A percentile compares a stretch with the other conserved stretches of the same genome.
These are phyloP conservation scores for Passiflora organensis DNA, from an alignment of 345 rosid genomes.

Conservation along the genomic window DNA sequence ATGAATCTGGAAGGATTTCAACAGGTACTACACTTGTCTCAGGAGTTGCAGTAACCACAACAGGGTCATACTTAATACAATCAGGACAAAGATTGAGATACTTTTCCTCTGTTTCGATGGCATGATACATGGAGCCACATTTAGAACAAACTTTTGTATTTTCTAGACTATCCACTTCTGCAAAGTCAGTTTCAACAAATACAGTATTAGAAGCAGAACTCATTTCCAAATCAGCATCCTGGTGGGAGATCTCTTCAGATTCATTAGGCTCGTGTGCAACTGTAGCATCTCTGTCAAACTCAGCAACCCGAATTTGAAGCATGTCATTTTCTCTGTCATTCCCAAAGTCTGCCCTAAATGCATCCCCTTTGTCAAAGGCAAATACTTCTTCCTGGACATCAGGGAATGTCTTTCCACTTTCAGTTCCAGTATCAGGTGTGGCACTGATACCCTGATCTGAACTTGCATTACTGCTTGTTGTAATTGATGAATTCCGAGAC, in stretches of 20 bases:
- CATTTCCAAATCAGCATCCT: conserved; percentile 34
- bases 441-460: conserved; percentile 53
- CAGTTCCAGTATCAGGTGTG: conserved; percentile 48
- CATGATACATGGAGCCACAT: conserved; percentile 54
- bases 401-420: conserved; percentile 28
- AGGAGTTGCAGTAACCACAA: conserved; percentile 22
- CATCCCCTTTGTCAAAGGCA: conserved; percentile 54
- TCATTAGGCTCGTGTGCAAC: conserved; percentile 33
- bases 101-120: conserved; percentile 31
- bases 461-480: conserved; percentile 61
- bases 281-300: conserved; percentile 33
- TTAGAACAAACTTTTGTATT: conserved; percentile 46
- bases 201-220: conserved; percentile 38
- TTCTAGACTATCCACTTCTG: conserved; percentile 40
- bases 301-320: conserved; percentile 34
- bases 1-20: conserved; percentile 21
- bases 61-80: conserved; percentile 48
- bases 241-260: conserved; percentile 40
- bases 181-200: conserved; percentile 32
- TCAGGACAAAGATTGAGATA: conserved; percentile 58
- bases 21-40: conserved; percentile 26
- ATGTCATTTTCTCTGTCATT: conserved; percentile 35
- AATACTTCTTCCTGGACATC: conserved; percentile 54
- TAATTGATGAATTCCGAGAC: conserved; percentile 62
- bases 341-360: conserved; percentile 32